Evolutionary conservation across 2,329 filamentous ascomycete species (phyloP), one percentile per base, ranked within the genome.

Genomic region (Didymella pinodella): DNA sequence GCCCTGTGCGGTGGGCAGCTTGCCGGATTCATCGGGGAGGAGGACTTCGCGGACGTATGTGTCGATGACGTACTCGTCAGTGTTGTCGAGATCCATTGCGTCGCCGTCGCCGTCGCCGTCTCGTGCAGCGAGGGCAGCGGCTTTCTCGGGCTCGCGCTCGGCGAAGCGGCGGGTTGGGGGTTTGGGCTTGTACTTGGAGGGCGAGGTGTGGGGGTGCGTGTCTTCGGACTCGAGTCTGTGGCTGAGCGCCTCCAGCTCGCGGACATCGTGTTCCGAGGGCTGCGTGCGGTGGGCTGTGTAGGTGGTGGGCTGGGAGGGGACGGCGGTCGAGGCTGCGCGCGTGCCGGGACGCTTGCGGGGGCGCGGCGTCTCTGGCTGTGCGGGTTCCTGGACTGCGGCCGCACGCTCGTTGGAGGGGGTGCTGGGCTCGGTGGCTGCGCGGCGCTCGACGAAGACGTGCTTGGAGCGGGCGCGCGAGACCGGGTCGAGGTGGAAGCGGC

Each of bases 41-140:
- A 73, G 67, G 18, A 80, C 61, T 18, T 82, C 78, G 2, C 85
- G 83, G 41, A 87, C 77, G 70, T 88, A 88, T 10, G 84, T 86
- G 65, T 88, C 86, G 71, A 86, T 87, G 56, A 88, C 84, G 69
- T 85, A 88, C 44, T 85, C 84, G 22, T 80, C 78, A 48, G 68
- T 71, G 22, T 80, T 71, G 22, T 80, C 77, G 10, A 76, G 69
- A 36, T 80, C 77, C 59, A 76, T 76, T 20, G 69, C 68, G 45
- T 76, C 65, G 8, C 53, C 67, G 48, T 75, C 65, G 8, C 41
- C 45, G 7, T 75, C 65, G 8, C 41, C 45, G 7, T 59, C 49
- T 22, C 63, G 59, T 1, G 57, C 55, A 1, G 62, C 61, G 11
- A 69, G 64, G 3, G 57, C 60, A 18, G 70, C 65, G 2, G 68